These are phyloP conservation scores for Zygosaccharomyces sapae DNA, from an alignment of 1,139 yeast species.

Conservation along the genomic window DNA sequence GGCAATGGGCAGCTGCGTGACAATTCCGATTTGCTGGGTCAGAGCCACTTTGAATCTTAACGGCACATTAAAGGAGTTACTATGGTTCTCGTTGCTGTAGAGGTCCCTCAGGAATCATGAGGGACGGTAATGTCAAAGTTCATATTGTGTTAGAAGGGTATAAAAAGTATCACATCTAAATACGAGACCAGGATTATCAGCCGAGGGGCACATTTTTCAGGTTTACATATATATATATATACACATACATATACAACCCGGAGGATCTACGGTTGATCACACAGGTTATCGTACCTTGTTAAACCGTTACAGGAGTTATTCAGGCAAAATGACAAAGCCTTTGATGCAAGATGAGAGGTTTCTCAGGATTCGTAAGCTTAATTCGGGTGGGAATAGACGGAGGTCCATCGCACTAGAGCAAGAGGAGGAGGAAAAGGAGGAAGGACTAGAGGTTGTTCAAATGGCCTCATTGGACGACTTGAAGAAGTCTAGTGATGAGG, in stretches of 20 bases:
- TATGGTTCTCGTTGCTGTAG: too few species aligned
- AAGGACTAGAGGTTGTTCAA: constrained; percentile 9
- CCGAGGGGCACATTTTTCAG: too few species aligned
- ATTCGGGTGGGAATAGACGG: constrained; percentile 20
- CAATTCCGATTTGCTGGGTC: too few species aligned
- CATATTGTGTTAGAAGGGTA: not conserved
- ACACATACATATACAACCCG: too few species aligned
- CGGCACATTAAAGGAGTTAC: too few species aligned
- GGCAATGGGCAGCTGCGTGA: too few species aligned
- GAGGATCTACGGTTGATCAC: too few species aligned
- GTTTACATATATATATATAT: too few species aligned
- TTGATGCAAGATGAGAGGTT: constrained; percentile 27
- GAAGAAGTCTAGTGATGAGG: constrained; percentile 19
- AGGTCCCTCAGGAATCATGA: not conserved
- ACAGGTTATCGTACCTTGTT: too few species aligned
- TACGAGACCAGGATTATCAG: not conserved
- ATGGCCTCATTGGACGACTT: not conserved
- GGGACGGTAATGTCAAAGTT: not conserved
- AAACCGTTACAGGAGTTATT: too few species aligned
- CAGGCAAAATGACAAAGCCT: constrained; percentile 14
- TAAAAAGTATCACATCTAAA: not conserved
- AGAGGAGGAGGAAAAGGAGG: constrained; percentile 21
- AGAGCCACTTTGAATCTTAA: too few species aligned
- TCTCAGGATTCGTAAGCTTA: constrained; percentile 25
- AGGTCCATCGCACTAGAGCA: constrained; percentile 20